Conservation (phyloP, 768 basidiomycete species). For the Lentinula boryana region DNA sequence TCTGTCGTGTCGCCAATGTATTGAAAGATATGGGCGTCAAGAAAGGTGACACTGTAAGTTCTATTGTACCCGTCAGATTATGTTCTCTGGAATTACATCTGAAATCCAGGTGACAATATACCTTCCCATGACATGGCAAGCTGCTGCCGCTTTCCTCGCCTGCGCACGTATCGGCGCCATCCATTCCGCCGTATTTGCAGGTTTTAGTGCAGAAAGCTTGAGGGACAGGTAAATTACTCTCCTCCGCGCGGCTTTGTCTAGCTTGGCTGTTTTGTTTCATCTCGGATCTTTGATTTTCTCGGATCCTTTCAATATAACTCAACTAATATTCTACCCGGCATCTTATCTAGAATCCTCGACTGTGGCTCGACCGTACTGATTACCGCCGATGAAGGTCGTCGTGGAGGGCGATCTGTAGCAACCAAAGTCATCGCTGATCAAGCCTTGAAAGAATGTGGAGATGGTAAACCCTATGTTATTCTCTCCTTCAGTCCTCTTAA, state of each 20-base stretch:
- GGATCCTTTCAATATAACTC: background rate
- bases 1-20: constrained; percentile 85
- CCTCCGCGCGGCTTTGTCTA: background rate
- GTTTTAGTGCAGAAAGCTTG: constrained; percentile 92
- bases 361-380: constrained; percentile 89
- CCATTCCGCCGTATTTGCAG: constrained; percentile 97
- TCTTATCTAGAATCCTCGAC: constrained; percentile 56
- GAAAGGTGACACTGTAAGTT: constrained; percentile 33
- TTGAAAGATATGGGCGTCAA: constrained; percentile 85
- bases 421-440: constrained; percentile 92
- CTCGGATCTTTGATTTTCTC: background rate
- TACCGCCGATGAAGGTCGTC: constrained; percentile 89
- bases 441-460: constrained; percentile 78
- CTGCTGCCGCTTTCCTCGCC: constrained; percentile 94
- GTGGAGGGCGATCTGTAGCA: constrained; percentile 93
- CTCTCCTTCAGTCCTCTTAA: background rate
- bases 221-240: constrained; percentile 48
- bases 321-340: background rate
- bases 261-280: background rate
- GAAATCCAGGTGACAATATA: constrained; percentile 90
- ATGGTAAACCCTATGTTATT: background rate
- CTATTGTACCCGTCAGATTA: background rate
- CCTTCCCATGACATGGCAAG: constrained; percentile 93
- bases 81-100: background rate
- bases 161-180: constrained; percentile 96